Base-by-base conservation (phyloP, 331 rosid species). In the Telfairia occidentalis region DNA sequence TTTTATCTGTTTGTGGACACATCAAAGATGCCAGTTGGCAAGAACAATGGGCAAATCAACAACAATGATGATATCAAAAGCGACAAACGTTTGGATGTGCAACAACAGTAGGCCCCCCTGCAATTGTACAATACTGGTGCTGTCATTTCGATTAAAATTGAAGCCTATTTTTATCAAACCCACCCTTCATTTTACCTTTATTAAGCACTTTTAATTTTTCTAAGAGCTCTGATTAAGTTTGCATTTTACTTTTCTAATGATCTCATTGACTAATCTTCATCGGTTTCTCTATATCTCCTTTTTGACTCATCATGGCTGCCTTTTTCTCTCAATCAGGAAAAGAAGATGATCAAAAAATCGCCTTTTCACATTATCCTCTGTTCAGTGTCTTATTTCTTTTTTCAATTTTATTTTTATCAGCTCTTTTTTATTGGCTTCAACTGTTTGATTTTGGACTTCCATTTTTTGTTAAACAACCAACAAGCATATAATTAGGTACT, bases 1-100 rank as follows among this genome's bases (percentile, higher is more conserved):
- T 70, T 90, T 89, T 86, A 85, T 87, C 88, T 84, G 82, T 81
- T 82, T 85, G 88, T 83, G 86, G 82, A 81, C 87, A 86, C 80
- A 89, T 89, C 90, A 78, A 86, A 83, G 75, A 70, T 87, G 98
- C 97, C 96, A 90, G 97, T 90, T 90, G 98, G 93, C 88, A 77
- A 61, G 83, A 81, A 75, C 88, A 82, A 86, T 80, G 87, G 54
- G 28, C 78, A 78, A 81, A 40, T 75, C 60, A 71, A 28, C 60
- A 48, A 71, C 60, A 71, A 71, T 71, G 76, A 71, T 71, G 76
- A 48, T 71, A 71, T 71, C 76, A 48, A 71, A 71, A 71, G 16
- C 60, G 76, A 30, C 76, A 71, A 70, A 48, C 29, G n/a, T 48
- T 71, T 71, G 45, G 76, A 71, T 71, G 60, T 71, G 59, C 76